Percentiles rank a stretch among this genome's conserved stretches.
phyloP scores from a whole-genome alignment of 352 stramenopile genomes.

The Pythium aphanidermatum region DNA sequence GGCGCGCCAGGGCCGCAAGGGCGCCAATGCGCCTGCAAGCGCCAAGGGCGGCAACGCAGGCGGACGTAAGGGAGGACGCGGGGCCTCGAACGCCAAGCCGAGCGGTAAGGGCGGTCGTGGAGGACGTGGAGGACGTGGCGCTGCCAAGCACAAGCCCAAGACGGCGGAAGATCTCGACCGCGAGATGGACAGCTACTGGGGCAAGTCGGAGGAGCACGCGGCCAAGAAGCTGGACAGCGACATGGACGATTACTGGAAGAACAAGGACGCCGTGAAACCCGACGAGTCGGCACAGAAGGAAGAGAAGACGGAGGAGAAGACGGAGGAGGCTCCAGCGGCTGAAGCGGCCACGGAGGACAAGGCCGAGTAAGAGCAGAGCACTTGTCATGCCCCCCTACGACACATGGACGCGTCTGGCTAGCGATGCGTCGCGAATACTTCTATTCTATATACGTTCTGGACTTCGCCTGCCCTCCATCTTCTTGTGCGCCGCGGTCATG shows the following conservation, averaged over 20 bases:
- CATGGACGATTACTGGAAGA: conserved; percentile 89
- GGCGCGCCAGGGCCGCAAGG: conserved; percentile 12
- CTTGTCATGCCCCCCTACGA: not conserved
- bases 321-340: conserved; percentile 14
- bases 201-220: conserved; percentile 79
- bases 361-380: conserved; percentile 8
- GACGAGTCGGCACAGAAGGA: too few relatives aligned
- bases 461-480: not conserved
- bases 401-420: too few relatives aligned
- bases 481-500: too few relatives aligned
- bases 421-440: not conserved
- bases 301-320: conserved; percentile 5
- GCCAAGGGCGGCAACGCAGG: conserved; percentile 4
- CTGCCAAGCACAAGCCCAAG: conserved; percentile 60
- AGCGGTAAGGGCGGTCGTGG: conserved; percentile 20
- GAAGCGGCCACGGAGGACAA: conserved; percentile 17
- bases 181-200: conserved; percentile 87
- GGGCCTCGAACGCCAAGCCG: not conserved
- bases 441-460: conserved; percentile 5
- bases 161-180: conserved; percentile 76
- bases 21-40: conserved; percentile 4
- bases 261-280: conserved; percentile 47
- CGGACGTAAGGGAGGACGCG: conserved; percentile 12
- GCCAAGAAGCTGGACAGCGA: conserved; percentile 78
- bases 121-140: conserved; percentile 20